Evolutionary conservation across 257 asterid species (phyloP), one percentile per base, ranked within the genome.

Genomic region (Nicotiana attenuata): DNA sequence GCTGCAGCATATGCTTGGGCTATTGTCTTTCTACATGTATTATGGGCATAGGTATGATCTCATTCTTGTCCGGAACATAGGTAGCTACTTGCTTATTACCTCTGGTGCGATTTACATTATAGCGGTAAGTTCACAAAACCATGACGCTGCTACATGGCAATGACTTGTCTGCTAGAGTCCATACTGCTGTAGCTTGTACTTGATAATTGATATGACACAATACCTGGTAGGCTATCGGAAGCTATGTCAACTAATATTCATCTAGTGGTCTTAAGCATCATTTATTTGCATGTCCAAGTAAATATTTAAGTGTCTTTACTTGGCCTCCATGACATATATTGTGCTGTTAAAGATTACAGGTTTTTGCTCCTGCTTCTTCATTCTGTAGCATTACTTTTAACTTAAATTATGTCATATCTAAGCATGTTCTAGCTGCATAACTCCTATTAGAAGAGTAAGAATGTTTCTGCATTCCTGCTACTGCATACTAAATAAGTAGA

Each of bases 31-130:
- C 64, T 57, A 57, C 8, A 57, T 5, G 64, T 31, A 89, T 82
- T 63, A 87, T 84, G 90, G 84, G 84, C 55, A 92, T 84, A 91
- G 77, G 57, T 84, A 84, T 65, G 95, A 88, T 83, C 90, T 94
- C 81, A 89, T 91, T 84, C 95, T 96, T 79, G 89, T 96, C 68
- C 98, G 91, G 89, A 90, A 97, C 86, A 89, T 96, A 63, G 85
- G 98, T 35, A 85, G 98, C 89, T 96, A 96, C 92, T 81, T 90
- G 50, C 97, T 96, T 77, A 90, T 94, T 85, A 89, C 92, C 52
- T 96, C 98, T 88, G 99, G 98, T 63, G 87, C 87, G 20, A 84
- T 92, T 77, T 94, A 92, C 80, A 15, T 92, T 73, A 22, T 96
- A 84, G 89, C 94, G 28, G 99, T 96, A 90, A 90, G 97, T 89